Base-by-base conservation (phyloP, 2,329 filamentous ascomycete species). In the Akanthomyces lecanii region DNA sequence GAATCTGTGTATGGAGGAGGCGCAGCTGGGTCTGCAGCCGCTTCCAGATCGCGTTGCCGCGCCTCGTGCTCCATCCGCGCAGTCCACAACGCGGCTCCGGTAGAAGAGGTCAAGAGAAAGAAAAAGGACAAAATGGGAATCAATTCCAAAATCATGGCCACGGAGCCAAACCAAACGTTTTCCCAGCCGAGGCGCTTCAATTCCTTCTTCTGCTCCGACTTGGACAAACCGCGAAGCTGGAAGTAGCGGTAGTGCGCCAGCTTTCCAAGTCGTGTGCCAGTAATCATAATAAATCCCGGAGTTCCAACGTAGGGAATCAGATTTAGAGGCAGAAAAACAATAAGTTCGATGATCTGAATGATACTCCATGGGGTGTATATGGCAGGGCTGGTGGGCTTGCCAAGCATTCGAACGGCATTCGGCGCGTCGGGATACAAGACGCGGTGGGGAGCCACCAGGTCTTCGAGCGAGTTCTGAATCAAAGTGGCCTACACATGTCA, bases 191-290 rank as follows among this genome's bases (percentile, higher is more conserved):
- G 83, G 50, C 79, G 80, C 64, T 82, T 82, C 33, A 94, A 84
- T 69, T 90, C 91, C 33, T 79, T 79, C 69, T 91, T 91, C 66
- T 86, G 82, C 71, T 96, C 85, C 69, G 89, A 87, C 74, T 88
- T 92, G 47, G 84, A 84, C 67, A 96, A 81, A 0, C 88, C 90
- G 47, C 88, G 82, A 55, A 99, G 80, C 70, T 92, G 85, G 73
- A 93, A 97, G 81, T 95, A 97, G 63, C 95, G 82, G 80, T 93
- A 95, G 69, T 97, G 93, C 62, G 95, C 89, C 33, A 98, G 85
- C 38, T 94, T 95, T 0, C 95, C 94, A 5, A 92, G 86, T 30
- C 94, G 83, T 53, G 93, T 91, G 1, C 94, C 95, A 0, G 93
- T 97, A 67, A 97, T 83, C 62, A 97, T 76, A 65, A 99, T 83